These are phyloP conservation scores for Capsicum baccatum DNA, from an alignment of 257 asterid genomes.

Conservation along the genomic window DNA sequence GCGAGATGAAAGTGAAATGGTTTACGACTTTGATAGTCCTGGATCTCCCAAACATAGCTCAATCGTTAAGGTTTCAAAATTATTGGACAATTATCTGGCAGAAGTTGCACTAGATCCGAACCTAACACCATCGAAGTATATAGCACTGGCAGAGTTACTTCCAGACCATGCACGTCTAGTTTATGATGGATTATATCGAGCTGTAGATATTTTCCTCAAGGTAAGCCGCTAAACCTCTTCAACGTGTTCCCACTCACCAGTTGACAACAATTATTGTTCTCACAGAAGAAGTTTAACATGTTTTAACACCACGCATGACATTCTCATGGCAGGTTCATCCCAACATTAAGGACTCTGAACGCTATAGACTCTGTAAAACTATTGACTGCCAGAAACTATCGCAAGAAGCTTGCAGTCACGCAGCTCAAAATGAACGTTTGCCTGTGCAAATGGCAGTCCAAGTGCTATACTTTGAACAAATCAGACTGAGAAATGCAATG, in stretches of 20 bases:
- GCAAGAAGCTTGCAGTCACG: constrained; percentile 99
- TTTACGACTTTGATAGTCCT: constrained; percentile 78
- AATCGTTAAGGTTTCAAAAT: constrained; percentile 76
- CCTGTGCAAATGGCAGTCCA: constrained; percentile 98
- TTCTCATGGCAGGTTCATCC: constrained; percentile 75
- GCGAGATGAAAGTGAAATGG: constrained; percentile 78
- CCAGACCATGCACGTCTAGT: constrained; percentile 91
- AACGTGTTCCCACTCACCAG: constrained; percentile 2
- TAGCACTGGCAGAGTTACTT: constrained; percentile 70
- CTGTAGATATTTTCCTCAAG: constrained; percentile 93
- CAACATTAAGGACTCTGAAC: constrained; percentile 83
- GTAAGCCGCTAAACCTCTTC: constrained; percentile 44
- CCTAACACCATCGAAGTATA: constrained; percentile 70
- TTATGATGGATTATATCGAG: constrained; percentile 81
- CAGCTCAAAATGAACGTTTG: constrained; percentile 90
- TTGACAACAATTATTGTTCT: neutral
- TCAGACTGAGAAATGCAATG: constrained; percentile 90
- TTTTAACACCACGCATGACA: neutral
- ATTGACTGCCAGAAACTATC: constrained; percentile 87
- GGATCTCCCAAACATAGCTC: constrained; percentile 95
- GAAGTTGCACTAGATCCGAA: constrained; percentile 83
- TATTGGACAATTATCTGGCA: constrained; percentile 79
- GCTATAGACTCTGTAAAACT: constrained; percentile 84
- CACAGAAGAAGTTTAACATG: neutral
- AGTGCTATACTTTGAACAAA: constrained; percentile 92